A percentile compares a stretch with the other conserved stretches of the same genome.
Evolutionary conservation across 345 rosid genomes (phyloP).

Genomic region (Bruguiera gymnorhiza): DNA sequence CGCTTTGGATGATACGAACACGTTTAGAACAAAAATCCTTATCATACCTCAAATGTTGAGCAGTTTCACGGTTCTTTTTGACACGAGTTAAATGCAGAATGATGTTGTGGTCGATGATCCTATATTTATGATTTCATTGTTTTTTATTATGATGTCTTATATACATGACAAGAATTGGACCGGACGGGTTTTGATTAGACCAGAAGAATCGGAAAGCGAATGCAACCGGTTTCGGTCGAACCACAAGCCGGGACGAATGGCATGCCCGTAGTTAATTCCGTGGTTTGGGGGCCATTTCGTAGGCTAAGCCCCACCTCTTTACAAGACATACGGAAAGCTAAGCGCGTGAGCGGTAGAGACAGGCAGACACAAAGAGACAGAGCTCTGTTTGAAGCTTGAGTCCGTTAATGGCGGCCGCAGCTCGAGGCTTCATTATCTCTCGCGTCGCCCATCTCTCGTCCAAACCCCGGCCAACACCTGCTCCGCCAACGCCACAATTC

Average conservation of each 20-base stretch:
- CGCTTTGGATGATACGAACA: too few relatives aligned
- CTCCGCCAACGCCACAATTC: constrained; percentile 26
- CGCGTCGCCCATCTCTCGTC: constrained; percentile 37
- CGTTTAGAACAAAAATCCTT: too few relatives aligned
- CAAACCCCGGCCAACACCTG: constrained; percentile 18
- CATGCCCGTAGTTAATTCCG: background rate
- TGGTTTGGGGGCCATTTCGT: background rate
- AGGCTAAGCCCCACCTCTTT: background rate
- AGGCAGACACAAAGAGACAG: constrained; percentile 13
- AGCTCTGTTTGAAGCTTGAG: background rate
- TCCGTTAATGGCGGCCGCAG: constrained; percentile 59
- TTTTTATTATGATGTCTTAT: too few relatives aligned
- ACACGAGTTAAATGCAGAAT: too few relatives aligned
- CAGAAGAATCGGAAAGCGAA: background rate
- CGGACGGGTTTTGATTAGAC: background rate
- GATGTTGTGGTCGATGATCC: too few relatives aligned
- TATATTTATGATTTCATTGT: too few relatives aligned
- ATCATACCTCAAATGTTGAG: too few relatives aligned
- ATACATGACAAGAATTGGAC: background rate
- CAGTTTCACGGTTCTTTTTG: too few relatives aligned
- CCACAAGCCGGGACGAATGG: background rate
- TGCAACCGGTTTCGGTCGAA: constrained; percentile 1
- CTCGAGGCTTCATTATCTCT: constrained; percentile 49
- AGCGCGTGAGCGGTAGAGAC: background rate
- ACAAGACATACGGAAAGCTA: background rate